A percentile compares a stretch with the other conserved stretches of the same genome.
Evolutionary conservation across 768 basidiomycete genomes (phyloP).

Genomic region (Tephrocybe sp.): DNA sequence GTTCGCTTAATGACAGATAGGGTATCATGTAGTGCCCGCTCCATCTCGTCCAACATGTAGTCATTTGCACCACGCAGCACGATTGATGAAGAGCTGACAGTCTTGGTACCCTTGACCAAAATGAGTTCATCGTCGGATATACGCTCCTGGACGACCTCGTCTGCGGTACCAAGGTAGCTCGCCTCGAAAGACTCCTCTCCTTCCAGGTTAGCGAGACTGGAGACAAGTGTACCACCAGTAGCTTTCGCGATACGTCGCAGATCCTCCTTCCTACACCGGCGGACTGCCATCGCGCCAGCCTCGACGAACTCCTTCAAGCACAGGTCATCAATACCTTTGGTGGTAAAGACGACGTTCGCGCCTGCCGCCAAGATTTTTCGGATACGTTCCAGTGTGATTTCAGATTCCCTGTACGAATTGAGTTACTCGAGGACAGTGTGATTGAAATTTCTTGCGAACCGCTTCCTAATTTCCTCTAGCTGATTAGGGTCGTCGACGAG

Average conservation of each 20-base stretch:
- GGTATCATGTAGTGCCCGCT: conserved; percentile 92
- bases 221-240: conserved; percentile 91
- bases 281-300: conserved; percentile 97
- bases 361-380: conserved; percentile 95
- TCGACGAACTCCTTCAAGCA: conserved; percentile 99
- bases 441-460: conserved; percentile 47
- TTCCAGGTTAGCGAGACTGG: conserved; percentile 92
- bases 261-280: conserved; percentile 97
- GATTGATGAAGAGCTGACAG: conserved; percentile 90
- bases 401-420: conserved; percentile 72
- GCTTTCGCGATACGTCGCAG: conserved; percentile 95
- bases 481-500: conserved; percentile 96
- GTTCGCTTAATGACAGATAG: conserved; percentile 96
- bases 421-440: not conserved
- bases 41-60: conserved; percentile 99
- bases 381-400: conserved; percentile 94
- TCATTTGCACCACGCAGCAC: conserved; percentile 97
- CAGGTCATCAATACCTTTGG: conserved; percentile 98
- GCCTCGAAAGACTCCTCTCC: conserved; percentile 98
- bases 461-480: conserved; percentile 91
- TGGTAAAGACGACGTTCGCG: conserved; percentile 95
- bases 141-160: conserved; percentile 95
- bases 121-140: conserved; percentile 99
- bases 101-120: conserved; percentile 95
- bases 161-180: conserved; percentile 85